Base-by-base conservation (phyloP, 192 early-diverging fungal genomes). In the Gamsiella multidivaricata region DNA sequence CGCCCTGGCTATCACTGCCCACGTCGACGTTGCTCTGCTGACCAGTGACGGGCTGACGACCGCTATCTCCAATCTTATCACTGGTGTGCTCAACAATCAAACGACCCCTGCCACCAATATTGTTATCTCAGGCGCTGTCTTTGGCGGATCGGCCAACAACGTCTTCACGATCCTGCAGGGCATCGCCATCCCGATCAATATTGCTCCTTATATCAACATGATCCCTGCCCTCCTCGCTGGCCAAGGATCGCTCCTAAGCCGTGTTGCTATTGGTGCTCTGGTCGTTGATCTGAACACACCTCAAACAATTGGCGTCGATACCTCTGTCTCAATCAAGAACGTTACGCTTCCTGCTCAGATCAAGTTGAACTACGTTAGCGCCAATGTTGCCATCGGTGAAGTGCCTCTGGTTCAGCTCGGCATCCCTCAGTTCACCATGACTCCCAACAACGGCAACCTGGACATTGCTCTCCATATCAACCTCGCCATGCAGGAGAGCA, bases 81-180 rank as follows among this genome's bases (percentile, higher is more conserved):
- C 57, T 10, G 71, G 15, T 37, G n/a, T 66, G 46, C 62, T 75
- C 41, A 17, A 12, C 6, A 66, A 62, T 58, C 56, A 75, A 58
- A 61, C 71, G 17, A 61, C 61, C 50, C 49, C 63, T 28, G 10
- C 25, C 31, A 66, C 64, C 31, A 28, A 65, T 22, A 22, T 75
- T 6, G 34, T 65, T 18, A 36, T 66, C 58, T 75, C 71, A 29
- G 71, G 71, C 11, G 58, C 63, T 10, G 56, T 50, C 41, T 75
- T 75, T 61, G 71, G 71, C n/a, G 71, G 43, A 10, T 75, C 71
- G 14, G 2, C 71, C 33, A 66, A 55, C 43, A 75, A 75, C 51
- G 43, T 66, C 39, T 75, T 75, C 57, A 75, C 71, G 20, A 54
- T 75, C 58, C 31, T 75, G 22, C 63, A 75, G 34, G 71, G 32